Conservation (phyloP, 192 early-diverging fungal species). For the Jimgerdemannia flammicorona region DNA sequence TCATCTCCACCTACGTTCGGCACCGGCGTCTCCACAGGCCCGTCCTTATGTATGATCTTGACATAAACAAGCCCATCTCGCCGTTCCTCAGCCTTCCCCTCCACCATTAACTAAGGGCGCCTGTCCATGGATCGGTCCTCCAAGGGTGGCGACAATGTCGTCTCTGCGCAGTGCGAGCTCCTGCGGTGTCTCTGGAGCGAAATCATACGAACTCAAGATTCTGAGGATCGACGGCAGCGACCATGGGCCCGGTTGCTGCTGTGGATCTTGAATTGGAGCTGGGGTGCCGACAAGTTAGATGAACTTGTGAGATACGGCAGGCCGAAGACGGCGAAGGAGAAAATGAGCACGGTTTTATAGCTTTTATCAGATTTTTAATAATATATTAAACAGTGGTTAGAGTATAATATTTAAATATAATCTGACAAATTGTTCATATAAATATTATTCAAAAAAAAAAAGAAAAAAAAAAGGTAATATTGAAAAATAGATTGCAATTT, state of each 20-base stretch:
- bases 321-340: too few species aligned
- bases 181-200: conserved; percentile 64
- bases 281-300: too few species aligned
- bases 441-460: too few species aligned
- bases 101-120: conserved; percentile 88
- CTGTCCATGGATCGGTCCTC: conserved; percentile 72
- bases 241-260: conserved; percentile 1
- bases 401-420: too few species aligned
- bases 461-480: too few species aligned
- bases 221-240: conserved; percentile 32
- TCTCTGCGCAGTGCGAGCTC: conserved; percentile 85
- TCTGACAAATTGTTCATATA: too few species aligned
- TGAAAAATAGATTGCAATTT: too few species aligned
- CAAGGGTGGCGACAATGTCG: conserved; percentile 84
- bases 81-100: conserved; percentile 79
- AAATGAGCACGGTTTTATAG: too few species aligned
- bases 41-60: conserved; percentile 75
- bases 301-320: too few species aligned
- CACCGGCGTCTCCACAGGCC: neutral
- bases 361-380: too few species aligned
- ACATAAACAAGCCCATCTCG: conserved; percentile 81
- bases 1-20: neutral
- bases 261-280: too few species aligned
- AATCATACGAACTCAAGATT: conserved; percentile 92
- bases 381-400: too few species aligned